Conservation (phyloP, 805 yeast species). For the Metschnikowia reukaufii region DNA sequence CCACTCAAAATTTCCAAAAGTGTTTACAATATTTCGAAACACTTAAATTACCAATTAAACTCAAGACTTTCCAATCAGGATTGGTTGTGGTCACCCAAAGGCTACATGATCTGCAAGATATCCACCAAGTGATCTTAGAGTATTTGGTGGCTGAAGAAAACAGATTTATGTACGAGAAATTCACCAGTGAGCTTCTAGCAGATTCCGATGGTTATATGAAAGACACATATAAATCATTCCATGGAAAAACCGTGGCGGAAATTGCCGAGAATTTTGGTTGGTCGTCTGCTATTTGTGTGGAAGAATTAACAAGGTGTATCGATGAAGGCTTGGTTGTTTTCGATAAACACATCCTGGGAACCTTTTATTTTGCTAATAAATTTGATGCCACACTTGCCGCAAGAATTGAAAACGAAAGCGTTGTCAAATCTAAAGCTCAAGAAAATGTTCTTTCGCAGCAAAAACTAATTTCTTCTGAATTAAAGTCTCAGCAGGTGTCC, state of each 20-base stretch:
- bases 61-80: constrained; percentile 37
- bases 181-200: constrained; percentile 24
- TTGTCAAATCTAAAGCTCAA: constrained; percentile 7
- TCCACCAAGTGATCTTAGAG: constrained; percentile 24
- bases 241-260: constrained; percentile 40
- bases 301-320: constrained; percentile 63
- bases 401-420: constrained; percentile 10
- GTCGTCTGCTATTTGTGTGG: constrained; percentile 65
- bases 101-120: constrained; percentile 24
- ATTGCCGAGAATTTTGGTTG: constrained; percentile 55
- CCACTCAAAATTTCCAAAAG: constrained; percentile 64
- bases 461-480: constrained; percentile 8
- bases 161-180: constrained; percentile 25
- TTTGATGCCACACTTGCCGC: constrained; percentile 11
- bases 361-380: constrained; percentile 56
- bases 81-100: constrained; percentile 33
- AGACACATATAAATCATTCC: constrained; percentile 24
- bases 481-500: constrained; percentile 7
- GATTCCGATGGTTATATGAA: constrained; percentile 17
- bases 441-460: constrained; percentile 14
- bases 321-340: constrained; percentile 56
- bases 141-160: constrained; percentile 26
- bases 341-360: constrained; percentile 69
- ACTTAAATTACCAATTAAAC: constrained; percentile 56
- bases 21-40: constrained; percentile 58